A percentile compares a stretch with the other conserved stretches of the same genome.
Evolutionary conservation across 1,284 basidiomycete genomes (phyloP).

Genomic region (Abortiporus biennis): DNA sequence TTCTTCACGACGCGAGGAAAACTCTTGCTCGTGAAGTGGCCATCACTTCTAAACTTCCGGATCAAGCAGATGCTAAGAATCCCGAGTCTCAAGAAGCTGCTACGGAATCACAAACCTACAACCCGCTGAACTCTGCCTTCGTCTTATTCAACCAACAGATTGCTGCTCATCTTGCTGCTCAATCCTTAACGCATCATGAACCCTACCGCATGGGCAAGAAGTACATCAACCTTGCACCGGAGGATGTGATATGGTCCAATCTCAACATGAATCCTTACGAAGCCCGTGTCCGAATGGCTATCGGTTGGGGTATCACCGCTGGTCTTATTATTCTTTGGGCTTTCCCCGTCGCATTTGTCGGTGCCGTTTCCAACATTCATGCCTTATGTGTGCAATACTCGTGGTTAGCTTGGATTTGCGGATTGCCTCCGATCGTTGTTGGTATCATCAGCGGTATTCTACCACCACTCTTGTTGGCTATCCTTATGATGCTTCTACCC

Average conservation of each 20-base stretch:
- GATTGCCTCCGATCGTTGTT: conserved; percentile 52
- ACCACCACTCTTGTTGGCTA: conserved; percentile 79
- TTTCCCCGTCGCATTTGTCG: conserved; percentile 82
- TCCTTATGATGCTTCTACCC: conserved; percentile 90
- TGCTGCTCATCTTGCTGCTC: conserved; percentile 82
- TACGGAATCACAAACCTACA: conserved; percentile 40
- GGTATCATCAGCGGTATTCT: conserved; percentile 92
- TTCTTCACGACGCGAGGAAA: conserved; percentile 45
- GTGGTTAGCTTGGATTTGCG: conserved; percentile 85
- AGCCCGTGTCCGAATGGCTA: conserved; percentile 53
- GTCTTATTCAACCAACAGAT: conserved; percentile 93
- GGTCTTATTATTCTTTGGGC: conserved; percentile 71
- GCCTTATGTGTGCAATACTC: conserved; percentile 56
- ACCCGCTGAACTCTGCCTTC: conserved; percentile 81
- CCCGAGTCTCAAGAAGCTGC: conserved; percentile 18
- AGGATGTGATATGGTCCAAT: conserved; percentile 91
- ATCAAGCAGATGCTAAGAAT: conserved; percentile 17
- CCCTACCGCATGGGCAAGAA: conserved; percentile 73
- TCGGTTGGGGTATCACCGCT: conserved; percentile 58
- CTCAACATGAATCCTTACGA: conserved; percentile 89
- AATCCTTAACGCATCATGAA: conserved; percentile 69
- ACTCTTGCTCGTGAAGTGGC: conserved; percentile 26
- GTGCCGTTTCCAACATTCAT: conserved; percentile 79
- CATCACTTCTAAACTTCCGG: conserved; percentile 15
- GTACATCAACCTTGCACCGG: conserved; percentile 71